Evolutionary conservation across 257 asterid genomes (phyloP), one percentile per base, ranked within the genome.

Genomic region (Solanum chmielewskii): DNA sequence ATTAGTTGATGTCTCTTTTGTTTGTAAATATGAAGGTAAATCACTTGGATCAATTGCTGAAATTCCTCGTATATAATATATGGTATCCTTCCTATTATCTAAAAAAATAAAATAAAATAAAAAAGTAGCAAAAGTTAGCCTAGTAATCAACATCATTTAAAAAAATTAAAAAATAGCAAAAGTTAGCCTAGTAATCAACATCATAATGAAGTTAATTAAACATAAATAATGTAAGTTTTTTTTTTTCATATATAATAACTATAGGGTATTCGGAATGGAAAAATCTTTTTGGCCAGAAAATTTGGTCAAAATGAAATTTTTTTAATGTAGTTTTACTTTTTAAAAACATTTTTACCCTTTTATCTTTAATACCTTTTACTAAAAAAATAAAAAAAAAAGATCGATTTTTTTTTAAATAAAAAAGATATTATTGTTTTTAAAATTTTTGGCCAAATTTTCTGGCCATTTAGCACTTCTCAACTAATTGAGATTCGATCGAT

Each of bases 41-140:
- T 95, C 98, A 1, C 82, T 89, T 2, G 95, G 91, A 69, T 74
- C 42, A 49, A 94, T 91, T 39, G 92, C 87, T 84, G 87, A 42
- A 14, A 94, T 92, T 15, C 94, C 96, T 0, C 96, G 97, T 44
- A 93, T 88, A 84, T 93, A 93, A 20, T 90, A 87, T 20, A 94
- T 90, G 15, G 16, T 83, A 49, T 92, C 93, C 70, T 47, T 35
- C 0, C 94, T 87, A 68, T 91, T 91, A 49, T 90, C 93, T 94
- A 20, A 7, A 56, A 16, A 2, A 37, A 5, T 0, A 39, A 7
- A 39, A 52, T 0, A 39, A 7, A 39, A 52, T 18, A 47, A 47
- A 16, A 15, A 5, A 15, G 7, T 52, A 25, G 11, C 27, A 7
- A 60, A 42, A 12, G 82, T 15, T 70, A 66, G 37, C 5, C 6